Conservation (phyloP, 768 basidiomycete genomes). For the Suillus clintonianus region DNA sequence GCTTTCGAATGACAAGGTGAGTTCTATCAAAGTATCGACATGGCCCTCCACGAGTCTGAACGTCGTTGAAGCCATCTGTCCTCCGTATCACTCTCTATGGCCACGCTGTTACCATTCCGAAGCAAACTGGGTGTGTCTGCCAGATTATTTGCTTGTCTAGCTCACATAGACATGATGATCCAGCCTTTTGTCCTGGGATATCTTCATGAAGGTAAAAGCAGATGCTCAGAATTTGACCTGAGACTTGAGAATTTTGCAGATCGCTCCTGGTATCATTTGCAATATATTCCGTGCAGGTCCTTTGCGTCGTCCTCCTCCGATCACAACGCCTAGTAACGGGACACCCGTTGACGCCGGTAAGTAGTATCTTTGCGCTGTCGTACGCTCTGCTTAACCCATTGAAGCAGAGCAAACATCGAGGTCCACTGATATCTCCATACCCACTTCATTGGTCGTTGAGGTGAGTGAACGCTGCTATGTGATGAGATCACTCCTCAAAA, state of each 20-base stretch:
- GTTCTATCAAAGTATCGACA: slow-evolving; percentile 10
- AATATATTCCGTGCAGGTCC: slow-evolving; percentile 47
- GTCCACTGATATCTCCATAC: slow-evolving; percentile 13
- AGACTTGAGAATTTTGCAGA: slow-evolving; percentile 25
- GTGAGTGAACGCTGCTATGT: slow-evolving; percentile 8
- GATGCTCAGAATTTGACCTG: slow-evolving; percentile 17
- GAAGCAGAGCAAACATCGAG: neutral
- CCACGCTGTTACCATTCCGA: slow-evolving; percentile 10
- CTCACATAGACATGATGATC: slow-evolving; percentile 8
- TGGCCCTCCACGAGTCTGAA: neutral
- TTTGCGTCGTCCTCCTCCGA: slow-evolving; percentile 19
- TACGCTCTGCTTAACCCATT: neutral
- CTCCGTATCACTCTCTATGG: slow-evolving; percentile 7
- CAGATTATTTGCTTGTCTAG: neutral
- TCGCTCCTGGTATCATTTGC: slow-evolving; percentile 45
- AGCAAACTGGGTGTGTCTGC: slow-evolving; percentile 20
- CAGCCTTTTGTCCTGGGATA: slow-evolving; percentile 35
- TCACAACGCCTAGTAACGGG: slow-evolving; percentile 15
- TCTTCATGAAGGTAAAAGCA: slow-evolving; percentile 18
- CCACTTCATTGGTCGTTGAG: slow-evolving; percentile 20
- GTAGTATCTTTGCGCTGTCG: neutral
- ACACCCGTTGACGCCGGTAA: neutral
- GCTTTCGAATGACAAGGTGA: slow-evolving; percentile 42
- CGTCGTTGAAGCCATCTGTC: slow-evolving; percentile 7
- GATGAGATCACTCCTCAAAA: neutral